Base-by-base conservation (phyloP, 2,329 filamentous ascomycete genomes). In the Aspergillus melleus region DNA sequence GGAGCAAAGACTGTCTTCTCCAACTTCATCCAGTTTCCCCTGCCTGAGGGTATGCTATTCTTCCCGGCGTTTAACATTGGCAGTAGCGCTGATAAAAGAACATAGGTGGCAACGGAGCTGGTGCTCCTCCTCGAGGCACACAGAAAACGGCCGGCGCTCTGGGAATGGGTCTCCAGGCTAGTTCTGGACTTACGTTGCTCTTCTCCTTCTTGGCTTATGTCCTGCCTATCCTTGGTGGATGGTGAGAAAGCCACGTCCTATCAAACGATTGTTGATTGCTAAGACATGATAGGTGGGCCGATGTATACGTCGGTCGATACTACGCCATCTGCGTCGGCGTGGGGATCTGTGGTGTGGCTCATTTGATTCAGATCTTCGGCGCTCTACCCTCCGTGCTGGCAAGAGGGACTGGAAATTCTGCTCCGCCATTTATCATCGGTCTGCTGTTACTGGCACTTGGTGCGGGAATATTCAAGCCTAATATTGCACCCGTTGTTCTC, bases 21-120 rank as follows among this genome's bases (percentile, higher is more conserved):
- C 62, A 89, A 89, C 70, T 89, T 83, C 66, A 82, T 89, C 67
- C 84, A 88, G 65, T 83, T 83, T 10, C 81, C 83, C 3, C 69
- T 90, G 4, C 87, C 87, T 1, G 62, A 71, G 2, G 81, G 79
- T 71, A 59, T 29, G 50, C 24, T 22, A 16, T 87, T 10, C 84
- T 84, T 4, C 54, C 66, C 26, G 6, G 4, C n/a, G 1, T 42
- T 8, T 2, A 42, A n/a, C 6, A n/a, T 8, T 2, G 1, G 12
- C 3, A 22, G 12, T 6, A 6, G 2, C 9, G 5, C n/a, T 20
- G 22, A n/a, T 6, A 2, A 22, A 14, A 5, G 1, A 11, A 5
- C 42, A 54, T 42, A 2, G 81, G 77, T 29, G 75, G 75, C 3
- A 75, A 76, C 61, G 75, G 75, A 44, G 64, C 64, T n/a, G 76